These are phyloP conservation scores for Carallia brachiata DNA, from an alignment of 345 rosid genomes.

Conservation along the genomic window DNA sequence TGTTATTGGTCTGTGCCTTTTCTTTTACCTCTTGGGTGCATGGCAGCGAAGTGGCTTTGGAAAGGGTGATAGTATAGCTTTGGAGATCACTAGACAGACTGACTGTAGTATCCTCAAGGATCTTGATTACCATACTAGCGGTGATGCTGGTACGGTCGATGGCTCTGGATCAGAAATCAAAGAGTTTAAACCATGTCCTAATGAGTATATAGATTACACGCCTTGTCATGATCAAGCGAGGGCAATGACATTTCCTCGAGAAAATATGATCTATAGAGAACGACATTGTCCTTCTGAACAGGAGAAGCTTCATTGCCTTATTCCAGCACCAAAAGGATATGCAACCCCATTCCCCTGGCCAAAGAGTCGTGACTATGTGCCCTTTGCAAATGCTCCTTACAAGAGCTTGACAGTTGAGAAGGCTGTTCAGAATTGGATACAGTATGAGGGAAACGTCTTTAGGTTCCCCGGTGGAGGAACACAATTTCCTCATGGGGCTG, in stretches of 20 bases:
- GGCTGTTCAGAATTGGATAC: conserved; percentile 38
- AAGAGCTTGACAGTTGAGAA: conserved; percentile 38
- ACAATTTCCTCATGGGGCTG: conserved; percentile 34
- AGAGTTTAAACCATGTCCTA: conserved; percentile 24
- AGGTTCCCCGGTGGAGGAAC: conserved; percentile 36
- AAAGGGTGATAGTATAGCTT: conserved; percentile 28
- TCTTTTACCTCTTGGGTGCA: conserved; percentile 31
- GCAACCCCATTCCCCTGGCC: conserved; percentile 34
- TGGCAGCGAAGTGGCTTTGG: conserved; percentile 36
- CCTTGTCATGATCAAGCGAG: conserved; percentile 34
- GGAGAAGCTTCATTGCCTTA: conserved; percentile 33
- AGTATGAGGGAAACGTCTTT: conserved; percentile 29
- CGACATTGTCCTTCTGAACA: conserved; percentile 31
- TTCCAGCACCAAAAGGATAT: conserved; percentile 31
- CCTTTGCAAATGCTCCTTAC: conserved; percentile 36
- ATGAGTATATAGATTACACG: conserved; percentile 25
- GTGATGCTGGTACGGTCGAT: conserved; percentile 18
- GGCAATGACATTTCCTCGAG: conserved; percentile 36
- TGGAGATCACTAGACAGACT: conserved; percentile 19
- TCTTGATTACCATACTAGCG: conserved; percentile 27
- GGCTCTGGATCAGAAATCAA: conserved; percentile 9
- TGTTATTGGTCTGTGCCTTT: conserved; percentile 21
- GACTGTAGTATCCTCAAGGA: conserved; percentile 22
- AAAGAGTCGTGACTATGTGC: conserved; percentile 30
- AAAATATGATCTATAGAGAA: conserved; percentile 31